Conservation (phyloP, 495 filamentous ascomycete genomes). For the Elasticomyces elasticus region DNA sequence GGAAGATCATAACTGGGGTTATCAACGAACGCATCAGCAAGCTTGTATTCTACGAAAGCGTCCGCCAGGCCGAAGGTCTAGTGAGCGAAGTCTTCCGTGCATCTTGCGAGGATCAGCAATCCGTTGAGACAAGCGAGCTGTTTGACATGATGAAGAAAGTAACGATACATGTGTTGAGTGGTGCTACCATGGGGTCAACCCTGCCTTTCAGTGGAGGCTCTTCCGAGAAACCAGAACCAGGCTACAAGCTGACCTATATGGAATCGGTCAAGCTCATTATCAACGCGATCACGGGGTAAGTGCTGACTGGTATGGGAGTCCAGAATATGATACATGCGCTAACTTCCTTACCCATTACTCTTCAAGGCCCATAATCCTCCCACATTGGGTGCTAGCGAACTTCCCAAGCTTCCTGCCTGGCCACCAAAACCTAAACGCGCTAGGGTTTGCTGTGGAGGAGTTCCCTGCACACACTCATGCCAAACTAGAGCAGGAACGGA, state of each 20-base stretch:
- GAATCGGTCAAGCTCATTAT: conserved; percentile 24
- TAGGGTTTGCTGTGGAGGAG: conserved; percentile 21
- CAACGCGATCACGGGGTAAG: conserved; percentile 16
- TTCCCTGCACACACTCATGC: conserved; percentile 26
- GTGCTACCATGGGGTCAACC: conserved; percentile 25
- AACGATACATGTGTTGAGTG: conserved; percentile 25
- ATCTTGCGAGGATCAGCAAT: background rate
- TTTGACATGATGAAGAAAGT: conserved; percentile 29
- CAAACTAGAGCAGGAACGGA: conserved; percentile 32
- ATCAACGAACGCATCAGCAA: conserved; percentile 30
- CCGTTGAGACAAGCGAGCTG: conserved; percentile 19
- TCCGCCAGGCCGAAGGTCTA: conserved; percentile 24
- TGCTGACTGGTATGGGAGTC: too few relatives aligned
- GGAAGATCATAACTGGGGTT: conserved; percentile 25
- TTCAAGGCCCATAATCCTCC: conserved; percentile 23
- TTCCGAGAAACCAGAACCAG: conserved; percentile 17
- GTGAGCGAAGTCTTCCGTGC: conserved; percentile 16
- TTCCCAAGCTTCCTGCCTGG: conserved; percentile 26
- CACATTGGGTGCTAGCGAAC: conserved; percentile 21
- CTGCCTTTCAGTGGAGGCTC: conserved; percentile 21
- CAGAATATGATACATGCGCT: too few relatives aligned
- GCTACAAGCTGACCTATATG: conserved; percentile 25
- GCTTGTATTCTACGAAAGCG: conserved; percentile 25
- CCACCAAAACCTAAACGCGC: conserved; percentile 13
- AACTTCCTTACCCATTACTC: too few relatives aligned